Conservation (phyloP, 2,329 filamentous ascomycete species). For the Endoconidiophora polonica region DNA sequence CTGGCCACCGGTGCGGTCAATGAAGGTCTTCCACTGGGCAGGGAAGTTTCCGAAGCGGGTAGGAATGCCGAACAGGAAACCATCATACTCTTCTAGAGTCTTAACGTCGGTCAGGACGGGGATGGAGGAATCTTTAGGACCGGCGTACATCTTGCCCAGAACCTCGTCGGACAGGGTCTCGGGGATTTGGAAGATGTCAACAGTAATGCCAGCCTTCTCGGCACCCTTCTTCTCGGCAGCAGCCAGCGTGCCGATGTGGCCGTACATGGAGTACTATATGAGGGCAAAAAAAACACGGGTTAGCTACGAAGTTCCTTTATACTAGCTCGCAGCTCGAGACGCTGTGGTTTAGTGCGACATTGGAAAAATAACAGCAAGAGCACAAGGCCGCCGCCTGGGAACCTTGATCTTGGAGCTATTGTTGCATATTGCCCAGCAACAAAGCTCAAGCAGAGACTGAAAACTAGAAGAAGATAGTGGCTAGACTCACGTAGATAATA, state of each 20-base stretch:
- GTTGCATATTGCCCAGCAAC: too few relatives aligned
- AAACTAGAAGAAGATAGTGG: not conserved
- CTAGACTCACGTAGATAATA: slow-evolving; percentile 61
- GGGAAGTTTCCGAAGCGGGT: slow-evolving; percentile 97
- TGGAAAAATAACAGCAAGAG: not conserved
- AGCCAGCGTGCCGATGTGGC: slow-evolving; percentile 71
- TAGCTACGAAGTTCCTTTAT: not conserved
- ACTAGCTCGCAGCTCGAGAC: not conserved
- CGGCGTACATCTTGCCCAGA: slow-evolving; percentile 79
- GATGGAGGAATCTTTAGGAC: slow-evolving; percentile 52
- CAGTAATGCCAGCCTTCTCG: slow-evolving; percentile 67
- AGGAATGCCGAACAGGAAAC: slow-evolving; percentile 81
- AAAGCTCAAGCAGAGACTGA: not conserved
- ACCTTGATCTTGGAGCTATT: too few relatives aligned
- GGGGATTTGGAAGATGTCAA: slow-evolving; percentile 68
- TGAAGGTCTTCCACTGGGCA: slow-evolving; percentile 85
- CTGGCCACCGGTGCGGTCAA: slow-evolving; percentile 76
- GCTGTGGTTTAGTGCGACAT: not conserved
- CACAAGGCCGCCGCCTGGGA: not conserved
- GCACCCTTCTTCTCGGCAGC: slow-evolving; percentile 85
- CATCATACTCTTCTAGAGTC: slow-evolving; percentile 62
- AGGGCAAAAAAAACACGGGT: not conserved
- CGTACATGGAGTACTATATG: slow-evolving; percentile 79
- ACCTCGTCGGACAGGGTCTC: slow-evolving; percentile 81
- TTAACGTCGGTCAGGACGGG: slow-evolving; percentile 41